Conservation (phyloP, 495 filamentous ascomycete species). For the Neurospora sp. region DNA sequence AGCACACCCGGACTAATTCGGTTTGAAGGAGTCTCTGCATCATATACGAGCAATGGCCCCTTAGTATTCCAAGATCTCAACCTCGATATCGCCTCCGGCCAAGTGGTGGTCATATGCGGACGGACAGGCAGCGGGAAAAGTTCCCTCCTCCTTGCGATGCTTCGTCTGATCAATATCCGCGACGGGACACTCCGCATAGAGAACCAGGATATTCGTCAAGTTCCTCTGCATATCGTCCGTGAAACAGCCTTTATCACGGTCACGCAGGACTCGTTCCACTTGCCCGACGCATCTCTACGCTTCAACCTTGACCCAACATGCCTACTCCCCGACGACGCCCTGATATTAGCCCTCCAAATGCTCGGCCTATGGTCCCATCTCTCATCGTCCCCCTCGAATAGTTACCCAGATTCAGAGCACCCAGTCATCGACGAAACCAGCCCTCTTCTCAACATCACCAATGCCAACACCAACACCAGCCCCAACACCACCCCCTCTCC, state of each 20-base stretch:
- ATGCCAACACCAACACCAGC: neutral
- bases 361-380: conserved; percentile 12
- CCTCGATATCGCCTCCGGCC: conserved; percentile 23
- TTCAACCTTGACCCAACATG: conserved; percentile 16
- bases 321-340: neutral
- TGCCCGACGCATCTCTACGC: conserved; percentile 20
- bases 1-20: neutral
- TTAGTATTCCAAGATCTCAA: conserved; percentile 23
- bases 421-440: neutral
- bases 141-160: conserved; percentile 25
- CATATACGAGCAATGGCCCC: conserved; percentile 18
- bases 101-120: conserved; percentile 26
- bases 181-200: conserved; percentile 26
- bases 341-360: conserved; percentile 7
- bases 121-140: conserved; percentile 34
- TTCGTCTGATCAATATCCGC: conserved; percentile 22
- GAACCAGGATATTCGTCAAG: conserved; percentile 19
- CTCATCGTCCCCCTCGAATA: neutral
- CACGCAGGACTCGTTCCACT: conserved; percentile 32
- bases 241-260: conserved; percentile 29
- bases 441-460: neutral
- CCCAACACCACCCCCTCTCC: neutral
- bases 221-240: conserved; percentile 20
- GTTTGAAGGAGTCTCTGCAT: conserved; percentile 24
- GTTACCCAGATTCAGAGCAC: neutral